Evolutionary conservation across 2,329 filamentous ascomycete species (phyloP).

Genomic region (Alternaria brassicae): DNA sequence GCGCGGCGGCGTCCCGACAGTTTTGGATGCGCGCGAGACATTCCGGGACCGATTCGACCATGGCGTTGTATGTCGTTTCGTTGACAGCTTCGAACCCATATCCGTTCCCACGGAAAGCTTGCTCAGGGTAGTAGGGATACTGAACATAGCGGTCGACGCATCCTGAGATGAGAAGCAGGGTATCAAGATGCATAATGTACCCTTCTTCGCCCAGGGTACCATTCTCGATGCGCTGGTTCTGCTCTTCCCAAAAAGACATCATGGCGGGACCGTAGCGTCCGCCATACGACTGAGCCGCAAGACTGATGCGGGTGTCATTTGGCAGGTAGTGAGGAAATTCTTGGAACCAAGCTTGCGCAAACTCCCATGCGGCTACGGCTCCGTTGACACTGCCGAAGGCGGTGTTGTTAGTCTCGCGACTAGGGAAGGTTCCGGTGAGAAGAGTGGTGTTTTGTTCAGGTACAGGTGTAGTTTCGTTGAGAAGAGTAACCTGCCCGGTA

Average conservation of each 20-base stretch:
- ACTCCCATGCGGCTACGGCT: constrained; percentile 30
- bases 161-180: constrained; percentile 18
- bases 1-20: constrained; percentile 21
- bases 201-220: constrained; percentile 14
- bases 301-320: constrained; percentile 27
- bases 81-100: constrained; percentile 21
- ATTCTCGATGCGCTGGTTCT: constrained; percentile 22
- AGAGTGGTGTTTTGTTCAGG: constrained; percentile 28
- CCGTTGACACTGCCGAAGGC: constrained; percentile 27
- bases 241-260: constrained; percentile 24
- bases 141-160: constrained; percentile 20
- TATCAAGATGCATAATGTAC: constrained; percentile 20
- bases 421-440: constrained; percentile 26
- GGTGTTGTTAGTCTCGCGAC: constrained; percentile 26
- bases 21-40: constrained; percentile 25
- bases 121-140: constrained; percentile 19
- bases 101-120: constrained; percentile 19
- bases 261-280: constrained; percentile 22
- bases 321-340: constrained; percentile 31
- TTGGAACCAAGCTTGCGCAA: constrained; percentile 30
- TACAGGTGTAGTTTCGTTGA: constrained; percentile 21
- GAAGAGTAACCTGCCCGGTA: constrained; percentile 17
- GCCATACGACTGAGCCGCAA: constrained; percentile 27
- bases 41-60: constrained; percentile 21
- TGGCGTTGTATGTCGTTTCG: constrained; percentile 24